Evolutionary conservation across 1,139 yeast genomes (phyloP).

Genomic region (Magnusiomyces suaveolens): DNA sequence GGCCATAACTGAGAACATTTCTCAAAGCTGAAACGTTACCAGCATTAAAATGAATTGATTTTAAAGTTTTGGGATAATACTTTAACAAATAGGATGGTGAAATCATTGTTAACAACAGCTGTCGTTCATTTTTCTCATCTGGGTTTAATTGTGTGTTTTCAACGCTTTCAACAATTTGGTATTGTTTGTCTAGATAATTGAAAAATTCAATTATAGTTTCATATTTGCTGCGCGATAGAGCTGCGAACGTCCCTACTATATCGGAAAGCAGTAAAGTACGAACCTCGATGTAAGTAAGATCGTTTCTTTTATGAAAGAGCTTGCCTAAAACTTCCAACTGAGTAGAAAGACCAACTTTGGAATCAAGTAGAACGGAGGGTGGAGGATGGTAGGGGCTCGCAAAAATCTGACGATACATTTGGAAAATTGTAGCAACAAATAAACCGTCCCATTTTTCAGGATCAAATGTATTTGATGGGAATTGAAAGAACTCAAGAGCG

Average conservation of each 20-base stretch:
- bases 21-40: constrained; percentile 17
- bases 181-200: constrained; percentile 18
- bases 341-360: constrained; percentile 4
- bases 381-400: constrained; percentile 10
- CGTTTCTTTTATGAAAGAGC: constrained; percentile 15
- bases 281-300: constrained; percentile 13
- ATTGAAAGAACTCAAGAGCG: constrained; percentile 12
- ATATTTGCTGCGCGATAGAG: constrained; percentile 16
- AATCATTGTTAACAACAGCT: constrained; percentile 15
- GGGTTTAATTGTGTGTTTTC: not conserved
- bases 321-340: constrained; percentile 18
- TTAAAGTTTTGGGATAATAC: constrained; percentile 12
- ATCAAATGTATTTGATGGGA: constrained; percentile 6
- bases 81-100: constrained; percentile 19
- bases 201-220: constrained; percentile 16
- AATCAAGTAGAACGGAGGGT: constrained; percentile 10
- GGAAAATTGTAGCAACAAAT: constrained; percentile 18
- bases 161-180: constrained; percentile 12
- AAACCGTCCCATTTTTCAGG: constrained; percentile 15
- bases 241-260: constrained; percentile 20
- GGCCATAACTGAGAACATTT: constrained; percentile 12
- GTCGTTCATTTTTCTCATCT: not conserved
- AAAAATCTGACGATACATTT: constrained; percentile 21
- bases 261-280: constrained; percentile 18
- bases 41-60: constrained; percentile 14